Conservation (phyloP, 345 rosid species). For the Salix viminalis region DNA sequence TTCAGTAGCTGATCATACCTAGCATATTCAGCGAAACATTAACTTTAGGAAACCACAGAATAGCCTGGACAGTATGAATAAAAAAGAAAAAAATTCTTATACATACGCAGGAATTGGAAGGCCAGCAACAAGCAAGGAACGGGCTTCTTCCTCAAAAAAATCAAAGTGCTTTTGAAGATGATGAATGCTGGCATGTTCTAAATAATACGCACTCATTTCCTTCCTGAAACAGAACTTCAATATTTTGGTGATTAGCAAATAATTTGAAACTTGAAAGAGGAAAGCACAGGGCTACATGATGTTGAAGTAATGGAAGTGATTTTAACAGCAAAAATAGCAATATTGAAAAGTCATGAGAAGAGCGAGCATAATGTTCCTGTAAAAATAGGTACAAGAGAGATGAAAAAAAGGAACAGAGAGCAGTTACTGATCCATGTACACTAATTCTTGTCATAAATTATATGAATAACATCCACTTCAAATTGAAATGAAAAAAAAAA, state of each 20-base stretch:
- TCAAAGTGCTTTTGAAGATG: conserved; percentile 82
- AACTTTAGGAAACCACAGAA: conserved; percentile 30
- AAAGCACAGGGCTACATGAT: neutral
- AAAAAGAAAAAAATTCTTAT: conserved; percentile 8
- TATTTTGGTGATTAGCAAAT: conserved; percentile 7
- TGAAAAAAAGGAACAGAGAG: neutral
- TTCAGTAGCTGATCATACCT: conserved; percentile 99
- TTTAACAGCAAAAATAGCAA: neutral
- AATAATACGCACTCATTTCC: conserved; percentile 94
- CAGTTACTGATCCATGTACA: neutral
- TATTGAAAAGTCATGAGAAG: neutral
- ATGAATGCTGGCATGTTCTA: conserved; percentile 83
- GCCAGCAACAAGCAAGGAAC: conserved; percentile 71
- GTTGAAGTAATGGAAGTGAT: neutral
- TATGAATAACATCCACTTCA: neutral
- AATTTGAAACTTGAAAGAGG: neutral
- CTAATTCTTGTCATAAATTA: neutral
- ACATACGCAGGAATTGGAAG: conserved; percentile 97
- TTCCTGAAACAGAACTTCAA: conserved; percentile 53
- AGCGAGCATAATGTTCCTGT: neutral
- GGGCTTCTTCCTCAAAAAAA: conserved; percentile 86
- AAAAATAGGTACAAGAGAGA: neutral
- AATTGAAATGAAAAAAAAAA: neutral
- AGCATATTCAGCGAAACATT: conserved; percentile 54
- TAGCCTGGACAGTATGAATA: neutral